A percentile compares a stretch with the other conserved stretches of the same genome.
These are phyloP conservation scores for Ophiostoma tasmaniense DNA, from an alignment of 2,329 filamentous ascomycete species.

Conservation along the genomic window DNA sequence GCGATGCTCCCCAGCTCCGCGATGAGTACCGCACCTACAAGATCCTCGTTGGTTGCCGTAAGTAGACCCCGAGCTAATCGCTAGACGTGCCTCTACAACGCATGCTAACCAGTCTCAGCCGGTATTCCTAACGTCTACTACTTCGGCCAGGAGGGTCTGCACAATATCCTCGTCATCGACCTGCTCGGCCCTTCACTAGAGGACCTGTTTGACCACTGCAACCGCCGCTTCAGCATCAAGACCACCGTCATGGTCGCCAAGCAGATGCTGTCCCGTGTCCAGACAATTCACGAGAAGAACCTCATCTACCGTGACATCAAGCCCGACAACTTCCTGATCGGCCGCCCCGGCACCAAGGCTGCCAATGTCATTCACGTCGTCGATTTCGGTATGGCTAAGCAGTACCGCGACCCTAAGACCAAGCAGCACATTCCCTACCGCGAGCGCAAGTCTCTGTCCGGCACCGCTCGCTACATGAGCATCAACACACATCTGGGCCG, in stretches of 20 bases:
- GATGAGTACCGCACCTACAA: slow-evolving; percentile 99
- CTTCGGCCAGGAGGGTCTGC: slow-evolving; percentile 94
- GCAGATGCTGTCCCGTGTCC: slow-evolving; percentile 95
- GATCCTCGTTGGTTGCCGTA: slow-evolving; percentile 97
- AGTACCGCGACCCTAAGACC: slow-evolving; percentile 96
- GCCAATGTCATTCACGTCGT: slow-evolving; percentile 98
- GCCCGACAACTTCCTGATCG: slow-evolving; percentile 97
- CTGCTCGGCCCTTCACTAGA: slow-evolving; percentile 89
- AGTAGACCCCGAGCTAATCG: slow-evolving; percentile 38
- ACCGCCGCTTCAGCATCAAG: slow-evolving; percentile 89
- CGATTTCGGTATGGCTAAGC: slow-evolving; percentile 99
- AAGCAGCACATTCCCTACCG: slow-evolving; percentile 98
- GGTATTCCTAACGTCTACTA: slow-evolving; percentile 99
- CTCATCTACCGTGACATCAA: slow-evolving; percentile 99
- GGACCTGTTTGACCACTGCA: slow-evolving; percentile 96
- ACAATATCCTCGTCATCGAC: slow-evolving; percentile 98
- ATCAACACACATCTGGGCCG: slow-evolving; percentile 98
- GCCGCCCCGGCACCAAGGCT: slow-evolving; percentile 82
- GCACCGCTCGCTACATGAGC: slow-evolving; percentile 97
- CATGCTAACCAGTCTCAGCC: slow-evolving; percentile 43
- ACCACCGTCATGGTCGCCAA: slow-evolving; percentile 99
- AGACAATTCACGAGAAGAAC: slow-evolving; percentile 95
- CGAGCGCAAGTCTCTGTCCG: slow-evolving; percentile 92
- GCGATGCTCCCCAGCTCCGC: slow-evolving; percentile 91
- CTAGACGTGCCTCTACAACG: not conserved